These are phyloP conservation scores for Daedaleopsis sinensis DNA, from an alignment of 768 basidiomycete species.

Conservation along the genomic window DNA sequence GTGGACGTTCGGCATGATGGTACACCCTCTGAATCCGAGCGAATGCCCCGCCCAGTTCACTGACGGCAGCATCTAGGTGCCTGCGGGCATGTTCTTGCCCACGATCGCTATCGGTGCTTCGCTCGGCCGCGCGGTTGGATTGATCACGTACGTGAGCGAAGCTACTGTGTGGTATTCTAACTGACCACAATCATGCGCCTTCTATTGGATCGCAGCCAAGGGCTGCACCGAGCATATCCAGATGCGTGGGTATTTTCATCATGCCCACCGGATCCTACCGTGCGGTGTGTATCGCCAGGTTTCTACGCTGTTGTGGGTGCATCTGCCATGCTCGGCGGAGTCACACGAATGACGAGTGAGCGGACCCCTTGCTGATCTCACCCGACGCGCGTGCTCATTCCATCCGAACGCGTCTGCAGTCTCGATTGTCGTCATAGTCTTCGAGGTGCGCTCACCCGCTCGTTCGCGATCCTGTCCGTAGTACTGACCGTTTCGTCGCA, in stretches of 20 bases:
- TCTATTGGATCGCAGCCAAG: slow-evolving; percentile 49
- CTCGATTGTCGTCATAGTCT: slow-evolving; percentile 75
- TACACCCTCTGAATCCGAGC: slow-evolving; percentile 29
- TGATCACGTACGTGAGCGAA: slow-evolving; percentile 54
- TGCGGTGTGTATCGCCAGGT: slow-evolving; percentile 71
- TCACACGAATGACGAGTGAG: slow-evolving; percentile 77
- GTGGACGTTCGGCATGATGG: slow-evolving; percentile 84
- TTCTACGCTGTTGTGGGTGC: slow-evolving; percentile 81
- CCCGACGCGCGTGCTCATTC: background rate
- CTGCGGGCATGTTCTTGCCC: slow-evolving; percentile 77
- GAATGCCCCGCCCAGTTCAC: background rate
- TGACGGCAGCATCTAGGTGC: slow-evolving; percentile 47
- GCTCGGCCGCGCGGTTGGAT: slow-evolving; percentile 69
- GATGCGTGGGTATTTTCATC: slow-evolving; percentile 70
- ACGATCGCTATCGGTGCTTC: slow-evolving; percentile 78
- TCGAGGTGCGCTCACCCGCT: slow-evolving; percentile 51
- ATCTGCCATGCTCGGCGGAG: slow-evolving; percentile 74
- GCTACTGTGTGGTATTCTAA: background rate
- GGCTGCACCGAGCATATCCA: slow-evolving; percentile 65
- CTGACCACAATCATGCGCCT: background rate
- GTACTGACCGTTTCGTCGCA: slow-evolving; percentile 25
- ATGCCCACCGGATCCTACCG: slow-evolving; percentile 71
- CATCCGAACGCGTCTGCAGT: slow-evolving; percentile 40
- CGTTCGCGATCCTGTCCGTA: background rate
- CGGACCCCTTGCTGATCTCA: background rate